These are phyloP conservation scores for Aspergillus coremiiformis DNA, from an alignment of 495 filamentous ascomycete genomes.

Conservation along the genomic window DNA sequence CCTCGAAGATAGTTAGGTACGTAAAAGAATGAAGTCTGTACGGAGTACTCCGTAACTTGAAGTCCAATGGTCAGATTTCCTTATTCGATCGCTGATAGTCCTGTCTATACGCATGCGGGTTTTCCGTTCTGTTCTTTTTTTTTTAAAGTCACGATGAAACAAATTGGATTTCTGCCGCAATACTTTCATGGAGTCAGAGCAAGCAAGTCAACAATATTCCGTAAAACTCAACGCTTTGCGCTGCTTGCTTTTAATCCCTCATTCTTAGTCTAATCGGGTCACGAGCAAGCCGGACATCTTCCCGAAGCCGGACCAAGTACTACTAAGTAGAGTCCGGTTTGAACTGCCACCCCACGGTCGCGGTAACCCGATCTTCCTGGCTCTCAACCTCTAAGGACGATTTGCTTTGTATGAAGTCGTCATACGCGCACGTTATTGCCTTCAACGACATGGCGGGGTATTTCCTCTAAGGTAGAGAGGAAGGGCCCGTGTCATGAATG, in stretches of 20 bases:
- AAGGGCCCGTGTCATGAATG: not conserved
- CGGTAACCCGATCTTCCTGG: slow-evolving; percentile 1
- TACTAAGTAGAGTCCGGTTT: too few relatives aligned
- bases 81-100: not conserved
- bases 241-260: not conserved
- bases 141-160: too few relatives aligned
- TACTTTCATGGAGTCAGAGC: not conserved
- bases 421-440: not conserved
- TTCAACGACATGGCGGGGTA: not conserved
- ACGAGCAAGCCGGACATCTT: slow-evolving; percentile 3
- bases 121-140: too few relatives aligned
- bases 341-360: not conserved
- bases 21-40: not conserved
- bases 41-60: not conserved
- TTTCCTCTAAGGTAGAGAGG: not conserved
- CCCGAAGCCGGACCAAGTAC: not conserved
- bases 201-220: not conserved
- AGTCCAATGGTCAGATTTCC: not conserved
- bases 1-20: not conserved
- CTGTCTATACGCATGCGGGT: not conserved
- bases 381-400: not conserved
- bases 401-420: not conserved
- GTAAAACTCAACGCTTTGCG: not conserved
- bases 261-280: not conserved
- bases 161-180: too few relatives aligned